Evolutionary conservation across 2,329 filamentous ascomycete species (phyloP).

Genomic region (Drechslerella dactyloides): DNA sequence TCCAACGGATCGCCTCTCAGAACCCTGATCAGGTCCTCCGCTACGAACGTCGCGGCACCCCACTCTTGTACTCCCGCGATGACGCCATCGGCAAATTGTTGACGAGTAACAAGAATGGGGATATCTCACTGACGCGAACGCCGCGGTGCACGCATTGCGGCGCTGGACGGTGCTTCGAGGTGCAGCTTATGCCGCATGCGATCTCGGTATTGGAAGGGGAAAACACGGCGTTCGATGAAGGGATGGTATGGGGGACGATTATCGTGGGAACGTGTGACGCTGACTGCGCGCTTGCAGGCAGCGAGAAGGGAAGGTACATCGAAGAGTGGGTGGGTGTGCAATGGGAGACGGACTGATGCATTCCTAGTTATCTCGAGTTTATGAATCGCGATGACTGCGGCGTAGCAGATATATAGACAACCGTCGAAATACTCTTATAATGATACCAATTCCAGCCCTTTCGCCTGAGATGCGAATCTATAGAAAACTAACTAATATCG

Average conservation of each 20-base stretch:
- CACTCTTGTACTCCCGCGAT: conserved; percentile 78
- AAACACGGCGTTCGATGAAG: conserved; percentile 70
- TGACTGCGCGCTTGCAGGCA: conserved; percentile 73
- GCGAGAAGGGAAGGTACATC: conserved; percentile 73
- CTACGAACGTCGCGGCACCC: conserved; percentile 76
- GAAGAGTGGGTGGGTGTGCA: conserved; percentile 99
- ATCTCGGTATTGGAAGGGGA: conserved; percentile 83
- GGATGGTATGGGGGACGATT: conserved; percentile 98
- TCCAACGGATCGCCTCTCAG: conserved; percentile 76
- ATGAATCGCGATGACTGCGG: too few species aligned
- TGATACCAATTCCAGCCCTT: background rate
- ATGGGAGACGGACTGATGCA: conserved; percentile 69
- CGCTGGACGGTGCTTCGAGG: conserved; percentile 78
- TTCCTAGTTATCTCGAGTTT: conserved; percentile 9
- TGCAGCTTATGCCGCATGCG: conserved; percentile 88
- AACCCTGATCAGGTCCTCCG: conserved; percentile 83
- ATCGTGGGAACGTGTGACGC: conserved; percentile 81
- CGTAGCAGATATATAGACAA: conserved; percentile 38
- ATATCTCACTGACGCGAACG: conserved; percentile 62
- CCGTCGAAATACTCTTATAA: too few species aligned
- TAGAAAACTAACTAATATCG: background rate
- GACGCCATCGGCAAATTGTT: conserved; percentile 76
- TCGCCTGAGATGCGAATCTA: background rate
- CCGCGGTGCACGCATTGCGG: conserved; percentile 81
- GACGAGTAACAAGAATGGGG: conserved; percentile 54